These are phyloP conservation scores for Phycomyces nitens DNA, from an alignment of 192 early-diverging fungal species.

Conservation along the genomic window DNA sequence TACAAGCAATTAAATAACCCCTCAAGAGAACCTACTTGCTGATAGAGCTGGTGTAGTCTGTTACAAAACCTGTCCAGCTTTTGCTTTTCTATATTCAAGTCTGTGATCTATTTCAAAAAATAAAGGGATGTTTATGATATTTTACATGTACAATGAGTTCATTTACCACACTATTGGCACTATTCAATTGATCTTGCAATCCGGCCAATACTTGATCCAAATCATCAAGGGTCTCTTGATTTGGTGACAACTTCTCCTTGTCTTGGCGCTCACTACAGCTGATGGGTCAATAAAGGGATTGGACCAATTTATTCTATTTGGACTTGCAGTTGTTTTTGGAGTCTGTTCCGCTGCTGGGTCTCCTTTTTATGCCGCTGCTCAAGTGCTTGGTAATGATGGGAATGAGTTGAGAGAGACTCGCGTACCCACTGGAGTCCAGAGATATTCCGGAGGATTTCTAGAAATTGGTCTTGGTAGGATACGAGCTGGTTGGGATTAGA, in stretches of 20 bases:
- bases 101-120: too few relatives aligned
- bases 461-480: conserved; percentile 12
- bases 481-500: too few relatives aligned
- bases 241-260: conserved; percentile 14
- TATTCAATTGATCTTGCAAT: conserved; percentile 18
- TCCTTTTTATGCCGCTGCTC: conserved; percentile 22
- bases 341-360: conserved; percentile 14
- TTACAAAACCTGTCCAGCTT: conserved; percentile 20
- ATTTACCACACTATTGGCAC: conserved; percentile 24
- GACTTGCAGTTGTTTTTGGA: conserved; percentile 8
- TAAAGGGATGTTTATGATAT: too few relatives aligned
- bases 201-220: background rate
- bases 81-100: conserved; percentile 17
- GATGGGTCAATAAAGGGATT: too few relatives aligned
- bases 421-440: conserved; percentile 33
- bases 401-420: conserved; percentile 28
- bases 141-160: too few relatives aligned
- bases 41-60: conserved; percentile 18
- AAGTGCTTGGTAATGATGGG: conserved; percentile 27
- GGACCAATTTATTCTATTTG: too few relatives aligned
- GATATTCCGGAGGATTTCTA: conserved; percentile 19
- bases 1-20: background rate
- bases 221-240: conserved; percentile 8
- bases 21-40: conserved; percentile 14
- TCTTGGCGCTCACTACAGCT: conserved; percentile 11